These are phyloP conservation scores for Stemphylium vesicarium DNA, from an alignment of 2,329 filamentous ascomycete species.

Conservation along the genomic window DNA sequence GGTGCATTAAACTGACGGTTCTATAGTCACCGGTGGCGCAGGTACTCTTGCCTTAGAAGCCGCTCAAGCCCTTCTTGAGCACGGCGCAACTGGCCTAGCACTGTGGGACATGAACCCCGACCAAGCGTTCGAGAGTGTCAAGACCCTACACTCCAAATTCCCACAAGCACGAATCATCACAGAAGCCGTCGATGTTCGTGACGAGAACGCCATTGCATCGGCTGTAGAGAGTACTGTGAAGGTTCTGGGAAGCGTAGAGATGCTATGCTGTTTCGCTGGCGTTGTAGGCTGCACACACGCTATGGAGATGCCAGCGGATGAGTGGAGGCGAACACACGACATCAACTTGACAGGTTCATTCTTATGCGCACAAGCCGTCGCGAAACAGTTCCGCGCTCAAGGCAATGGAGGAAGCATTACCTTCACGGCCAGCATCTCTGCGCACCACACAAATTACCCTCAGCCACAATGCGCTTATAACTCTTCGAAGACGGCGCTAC, in stretches of 20 bases:
- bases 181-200: conserved; percentile 65
- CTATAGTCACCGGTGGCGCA: conserved; percentile 67
- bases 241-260: conserved; percentile 60
- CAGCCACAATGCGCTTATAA: conserved; percentile 78
- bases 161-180: conserved; percentile 60
- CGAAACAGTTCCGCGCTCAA: conserved; percentile 48
- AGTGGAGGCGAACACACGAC: conserved; percentile 70
- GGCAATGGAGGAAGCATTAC: conserved; percentile 66
- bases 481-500: conserved; percentile 70
- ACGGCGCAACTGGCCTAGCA: conserved; percentile 65
- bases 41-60: conserved; percentile 67
- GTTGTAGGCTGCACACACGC: conserved; percentile 69
- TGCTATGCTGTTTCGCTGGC: conserved; percentile 70
- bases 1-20: background rate
- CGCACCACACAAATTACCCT: conserved; percentile 72
- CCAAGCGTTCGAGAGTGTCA: conserved; percentile 52
- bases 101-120: conserved; percentile 65
- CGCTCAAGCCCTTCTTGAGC: conserved; percentile 70
- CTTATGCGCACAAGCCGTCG: conserved; percentile 70
- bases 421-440: conserved; percentile 72
- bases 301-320: conserved; percentile 62
- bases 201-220: conserved; percentile 55
- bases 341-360: conserved; percentile 76
- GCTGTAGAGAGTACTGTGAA: conserved; percentile 47
- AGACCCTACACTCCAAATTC: conserved; percentile 60